Conservation (phyloP, 2,329 filamentous ascomycete species). For the Xenoacremonium recifei region DNA sequence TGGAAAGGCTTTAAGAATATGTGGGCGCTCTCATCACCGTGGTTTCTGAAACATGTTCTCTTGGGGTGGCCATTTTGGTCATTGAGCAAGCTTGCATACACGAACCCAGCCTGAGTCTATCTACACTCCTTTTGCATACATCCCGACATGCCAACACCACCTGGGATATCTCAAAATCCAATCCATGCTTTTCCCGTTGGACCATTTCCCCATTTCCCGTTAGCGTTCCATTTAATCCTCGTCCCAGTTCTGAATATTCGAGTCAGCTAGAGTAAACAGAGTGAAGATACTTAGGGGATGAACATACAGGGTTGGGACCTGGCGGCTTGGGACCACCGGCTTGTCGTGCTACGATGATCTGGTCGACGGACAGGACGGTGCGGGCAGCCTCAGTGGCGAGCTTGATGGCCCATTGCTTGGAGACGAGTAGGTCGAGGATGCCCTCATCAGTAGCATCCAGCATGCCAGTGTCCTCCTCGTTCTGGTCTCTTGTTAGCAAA, state of each 20-base stretch:
- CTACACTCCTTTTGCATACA: constrained; percentile 8
- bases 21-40: too few species aligned
- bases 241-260: constrained; percentile 57
- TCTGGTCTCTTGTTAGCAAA: constrained; percentile 42
- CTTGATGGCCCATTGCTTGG: constrained; percentile 96
- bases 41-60: too few species aligned
- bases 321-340: constrained; percentile 97
- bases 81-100: background rate
- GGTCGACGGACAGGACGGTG: constrained; percentile 93
- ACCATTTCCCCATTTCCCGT: constrained; percentile 16
- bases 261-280: background rate
- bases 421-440: constrained; percentile 87
- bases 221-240: constrained; percentile 51
- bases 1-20: too few species aligned
- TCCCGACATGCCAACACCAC: constrained; percentile 1
- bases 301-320: constrained; percentile 74
- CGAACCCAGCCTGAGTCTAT: background rate
- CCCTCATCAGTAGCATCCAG: constrained; percentile 84
- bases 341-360: constrained; percentile 97
- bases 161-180: constrained; percentile 24
- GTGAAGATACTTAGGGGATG: background rate
- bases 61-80: background rate
- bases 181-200: constrained; percentile 18
- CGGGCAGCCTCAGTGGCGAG: constrained; percentile 91
- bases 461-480: constrained; percentile 75